A percentile compares a stretch with the other conserved stretches of the same genome.
Evolutionary conservation across 345 rosid species (phyloP).

Genomic region (Camelina laxa): DNA sequence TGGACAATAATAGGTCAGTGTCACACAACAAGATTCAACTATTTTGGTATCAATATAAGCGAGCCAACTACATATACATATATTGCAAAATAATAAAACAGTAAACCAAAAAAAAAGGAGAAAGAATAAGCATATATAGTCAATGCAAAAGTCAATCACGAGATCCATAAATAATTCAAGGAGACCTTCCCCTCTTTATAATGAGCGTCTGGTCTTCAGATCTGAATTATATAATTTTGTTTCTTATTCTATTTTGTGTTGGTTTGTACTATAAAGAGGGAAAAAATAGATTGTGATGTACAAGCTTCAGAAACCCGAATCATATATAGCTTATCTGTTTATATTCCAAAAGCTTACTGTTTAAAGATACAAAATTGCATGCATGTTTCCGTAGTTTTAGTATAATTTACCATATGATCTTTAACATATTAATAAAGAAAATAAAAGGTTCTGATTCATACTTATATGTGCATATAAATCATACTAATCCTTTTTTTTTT

Average conservation of each 20-base stretch:
- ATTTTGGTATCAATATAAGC: not conserved
- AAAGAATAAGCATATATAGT: not conserved
- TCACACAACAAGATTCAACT: constrained; percentile 9
- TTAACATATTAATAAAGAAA: not conserved
- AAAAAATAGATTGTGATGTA: not conserved
- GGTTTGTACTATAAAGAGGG: not conserved
- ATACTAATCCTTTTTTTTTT: constrained; percentile 10
- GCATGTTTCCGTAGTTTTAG: not conserved
- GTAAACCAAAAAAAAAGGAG: not conserved
- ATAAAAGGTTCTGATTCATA: not conserved
- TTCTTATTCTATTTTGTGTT: not conserved
- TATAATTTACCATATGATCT: constrained; percentile 4
- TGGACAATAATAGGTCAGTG: constrained; percentile 22
- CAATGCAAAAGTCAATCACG: constrained; percentile 32
- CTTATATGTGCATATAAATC: constrained; percentile 1
- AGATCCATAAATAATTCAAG: constrained; percentile 32
- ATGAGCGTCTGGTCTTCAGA: constrained; percentile 16
- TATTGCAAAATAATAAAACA: not conserved
- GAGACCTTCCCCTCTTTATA: constrained; percentile 11
- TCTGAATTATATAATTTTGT: constrained; percentile 7
- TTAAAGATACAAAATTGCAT: not conserved
- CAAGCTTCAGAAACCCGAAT: not conserved
- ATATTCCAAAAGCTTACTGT: not conserved
- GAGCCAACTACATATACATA: not conserved
- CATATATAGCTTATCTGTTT: not conserved